A percentile compares a stretch with the other conserved stretches of the same genome.
Conservation (phyloP, 192 early-diverging fungal genomes). For the Spizellomyces sp. region DNA sequence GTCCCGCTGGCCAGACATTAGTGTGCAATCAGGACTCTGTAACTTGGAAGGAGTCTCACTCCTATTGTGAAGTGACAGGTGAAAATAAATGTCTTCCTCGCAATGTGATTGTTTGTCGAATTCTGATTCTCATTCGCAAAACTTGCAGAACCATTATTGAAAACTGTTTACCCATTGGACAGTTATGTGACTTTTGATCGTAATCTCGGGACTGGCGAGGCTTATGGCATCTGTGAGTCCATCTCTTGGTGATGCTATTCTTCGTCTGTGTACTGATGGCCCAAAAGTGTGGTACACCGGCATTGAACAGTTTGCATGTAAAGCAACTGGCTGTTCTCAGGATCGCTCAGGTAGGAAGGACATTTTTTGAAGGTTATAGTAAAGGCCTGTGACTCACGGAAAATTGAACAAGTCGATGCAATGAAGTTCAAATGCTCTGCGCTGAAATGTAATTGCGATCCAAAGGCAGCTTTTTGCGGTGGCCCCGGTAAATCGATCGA, state of each 20-base stretch:
- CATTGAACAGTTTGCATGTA: conserved; percentile 56
- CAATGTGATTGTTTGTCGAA: not conserved
- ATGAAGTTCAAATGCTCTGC: conserved; percentile 37
- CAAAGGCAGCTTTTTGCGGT: conserved; percentile 55
- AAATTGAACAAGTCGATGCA: too few relatives aligned
- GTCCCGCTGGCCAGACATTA: conserved; percentile 34
- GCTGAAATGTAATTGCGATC: conserved; percentile 49
- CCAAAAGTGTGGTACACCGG: conserved; percentile 49
- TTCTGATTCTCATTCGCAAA: not conserved
- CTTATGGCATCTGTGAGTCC: conserved; percentile 13
- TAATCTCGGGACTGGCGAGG: conserved; percentile 30
- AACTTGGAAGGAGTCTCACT: conserved; percentile 41
- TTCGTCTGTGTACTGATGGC: too few relatives aligned
- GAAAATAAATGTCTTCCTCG: not conserved
- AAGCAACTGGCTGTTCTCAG: conserved; percentile 42
- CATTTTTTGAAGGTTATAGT: too few relatives aligned
- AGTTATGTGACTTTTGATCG: conserved; percentile 44
- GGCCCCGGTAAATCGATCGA: conserved; percentile 44
- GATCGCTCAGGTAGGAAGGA: not conserved
- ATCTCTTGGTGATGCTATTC: too few relatives aligned
- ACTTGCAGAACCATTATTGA: conserved; percentile 33
- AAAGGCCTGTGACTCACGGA: too few relatives aligned
- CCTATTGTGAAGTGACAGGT: conserved; percentile 47
- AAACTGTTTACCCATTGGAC: conserved; percentile 42
- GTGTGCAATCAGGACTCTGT: conserved; percentile 57